Evolutionary conservation across 345 rosid species (phyloP), one percentile per base, ranked within the genome.

Genomic region (Eucalyptus melliodora): DNA sequence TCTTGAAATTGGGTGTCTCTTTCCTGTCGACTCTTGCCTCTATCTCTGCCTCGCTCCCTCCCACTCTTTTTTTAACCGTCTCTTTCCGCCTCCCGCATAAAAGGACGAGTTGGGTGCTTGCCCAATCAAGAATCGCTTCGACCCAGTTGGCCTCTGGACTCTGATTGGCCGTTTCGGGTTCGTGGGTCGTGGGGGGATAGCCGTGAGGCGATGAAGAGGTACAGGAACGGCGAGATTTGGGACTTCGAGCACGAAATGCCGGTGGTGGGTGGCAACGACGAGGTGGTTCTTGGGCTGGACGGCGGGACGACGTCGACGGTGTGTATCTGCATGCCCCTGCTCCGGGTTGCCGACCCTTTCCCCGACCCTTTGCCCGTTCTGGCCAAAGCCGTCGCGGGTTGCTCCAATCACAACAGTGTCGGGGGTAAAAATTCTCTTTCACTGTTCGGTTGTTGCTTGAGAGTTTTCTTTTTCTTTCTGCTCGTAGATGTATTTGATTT

Each of bases 281-380:
- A 83, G 69, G 96, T 96, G 16, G 91, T 96, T n/a, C 83, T 96
- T 86, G 98, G 98, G 11, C 86, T 96, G 90, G 98, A 96, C 65
- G 98, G 98, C 1, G 96, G 97, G 42, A 91, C 96, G 19, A 96
- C 98, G n/a, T 96, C 98, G 40, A 96, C 98, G 19, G 93, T 96
- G 86, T 96, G 98, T 86, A 88, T 96, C n/a, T 96, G 97, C 88
- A 95, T 96, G 91, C 95, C 96, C 17, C 40, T 94, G 40, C 88
- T 94, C 93, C 88, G 89, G 85, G 85, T 92, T 7, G 93, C 95
- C 23, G 93, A 94, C 88, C 95, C 96, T 42, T 89, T 94, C n/a
- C 95, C 96, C 10, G 90, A 88, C 47, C 89, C 89, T 69, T 34
- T 95, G 30, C 91, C 91, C 34, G 87, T 90, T 50, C 95, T 96